These are phyloP conservation scores for Aphanomyces cochlioides DNA, from an alignment of 352 stramenopile species.

Conservation along the genomic window DNA sequence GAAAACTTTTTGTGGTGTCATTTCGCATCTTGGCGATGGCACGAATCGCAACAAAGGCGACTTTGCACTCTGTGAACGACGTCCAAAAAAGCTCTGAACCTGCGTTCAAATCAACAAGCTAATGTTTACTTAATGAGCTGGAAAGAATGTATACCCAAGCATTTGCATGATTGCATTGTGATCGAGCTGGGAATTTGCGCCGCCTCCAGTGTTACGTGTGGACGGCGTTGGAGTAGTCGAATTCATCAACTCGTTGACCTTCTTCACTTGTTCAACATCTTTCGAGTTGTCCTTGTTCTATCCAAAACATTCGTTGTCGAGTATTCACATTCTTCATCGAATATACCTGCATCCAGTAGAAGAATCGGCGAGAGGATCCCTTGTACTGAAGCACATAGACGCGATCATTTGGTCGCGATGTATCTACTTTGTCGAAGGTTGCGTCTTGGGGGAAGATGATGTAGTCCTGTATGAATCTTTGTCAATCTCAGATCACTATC, in stretches of 20 bases:
- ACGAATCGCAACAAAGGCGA: no score
- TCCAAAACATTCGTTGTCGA: conserved; percentile 31
- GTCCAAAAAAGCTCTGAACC: no score
- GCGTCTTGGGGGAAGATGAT: conserved; percentile 92
- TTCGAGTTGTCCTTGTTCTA: conserved; percentile 85
- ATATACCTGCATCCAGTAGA: conserved; percentile 93
- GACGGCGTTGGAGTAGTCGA: conserved; percentile 50
- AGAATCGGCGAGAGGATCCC: conserved; percentile 87
- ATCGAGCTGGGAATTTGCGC: conserved; percentile 74
- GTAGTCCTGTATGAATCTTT: conserved; percentile 52
- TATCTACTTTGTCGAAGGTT: conserved; percentile 85
- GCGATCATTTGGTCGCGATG: conserved; percentile 74
- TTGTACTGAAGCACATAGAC: conserved; percentile 93
- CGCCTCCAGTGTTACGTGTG: conserved; percentile 35
- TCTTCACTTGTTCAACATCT: conserved; percentile 83
- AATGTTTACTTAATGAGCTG: no score
- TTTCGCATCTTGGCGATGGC: no score
- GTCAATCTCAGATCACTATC: neutral
- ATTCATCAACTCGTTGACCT: conserved; percentile 88
- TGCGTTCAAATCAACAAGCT: no score
- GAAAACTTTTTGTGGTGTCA: no score
- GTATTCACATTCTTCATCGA: neutral
- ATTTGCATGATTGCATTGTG: conserved; percentile 91
- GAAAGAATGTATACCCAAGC: conserved; percentile 49
- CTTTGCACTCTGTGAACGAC: no score